Base-by-base conservation (phyloP, 2,329 filamentous ascomycete species). In the Botrytis squamosa region DNA sequence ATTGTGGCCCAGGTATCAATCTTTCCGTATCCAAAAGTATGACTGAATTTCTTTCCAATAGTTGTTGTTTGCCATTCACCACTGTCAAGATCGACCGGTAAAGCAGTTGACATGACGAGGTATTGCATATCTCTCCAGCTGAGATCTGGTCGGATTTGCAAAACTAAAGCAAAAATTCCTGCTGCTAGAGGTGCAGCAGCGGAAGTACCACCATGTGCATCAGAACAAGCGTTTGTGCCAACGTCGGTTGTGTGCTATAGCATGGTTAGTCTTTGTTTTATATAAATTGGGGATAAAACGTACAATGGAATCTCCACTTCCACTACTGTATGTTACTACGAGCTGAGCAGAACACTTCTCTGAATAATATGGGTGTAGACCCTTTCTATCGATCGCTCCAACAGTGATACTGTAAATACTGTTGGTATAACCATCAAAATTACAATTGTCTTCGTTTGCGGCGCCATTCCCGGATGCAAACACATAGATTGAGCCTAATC, bases 361-460 rank as follows among this genome's bases (percentile, higher is more conserved):
- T 0, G 95, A 98, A 83, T 99, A 99, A 82, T 95, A 96, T 0
- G 96, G 95, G 81, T 98, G 95, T n/a, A 88, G 83, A 57, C 95
- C 95, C 77, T 92, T 90, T 74, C 93, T 88, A 81, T 98, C 95
- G 75, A 99, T 92, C 49, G 95, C 95, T 55, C 96, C 96, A 29
- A 99, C 94, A 0, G 95, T 97, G 79, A 99, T 96, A 82, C 94
- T 98, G 86, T 98, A 99, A 79, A 99, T 99, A 81, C 95, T 98
- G 85, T 99, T 99, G 74, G 96, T 99, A 84, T 99, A 99, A 57
- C 96, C 96, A 81, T 99, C 96, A 82, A 99, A 99, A 82, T 99
- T 99, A 87, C 96, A 99, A 83, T 99, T 98, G 82, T 99, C 96
- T 65, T 93, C 95, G 76, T 86, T 89, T 5, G 87, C 86, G 16